These are phyloP conservation scores for Oryza rufipogon DNA, from an alignment of 176 grass and related monocot genomes.

Conservation along the genomic window DNA sequence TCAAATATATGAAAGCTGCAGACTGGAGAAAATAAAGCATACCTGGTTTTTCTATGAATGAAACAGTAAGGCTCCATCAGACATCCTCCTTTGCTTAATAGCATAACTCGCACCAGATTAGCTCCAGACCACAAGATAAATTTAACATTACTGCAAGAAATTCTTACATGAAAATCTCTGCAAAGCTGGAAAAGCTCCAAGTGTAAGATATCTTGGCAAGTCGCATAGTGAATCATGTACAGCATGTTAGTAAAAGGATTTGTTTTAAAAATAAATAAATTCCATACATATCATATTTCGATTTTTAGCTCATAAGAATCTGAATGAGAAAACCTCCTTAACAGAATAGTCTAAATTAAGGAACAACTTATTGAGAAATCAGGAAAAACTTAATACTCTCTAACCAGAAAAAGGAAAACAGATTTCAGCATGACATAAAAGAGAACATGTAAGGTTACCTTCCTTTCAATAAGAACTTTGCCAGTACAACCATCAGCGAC, in stretches of 20 bases:
- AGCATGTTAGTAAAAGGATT: neutral
- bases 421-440: slow-evolving; percentile 17
- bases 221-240: slow-evolving; percentile 5
- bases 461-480: neutral
- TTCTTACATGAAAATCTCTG: slow-evolving; percentile 12
- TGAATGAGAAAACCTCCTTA: slow-evolving; percentile 19
- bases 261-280: slow-evolving; percentile 10
- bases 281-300: neutral
- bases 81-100: slow-evolving; percentile 9
- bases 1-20: slow-evolving; percentile 39
- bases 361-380: slow-evolving; percentile 9
- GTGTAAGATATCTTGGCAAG: slow-evolving; percentile 1
- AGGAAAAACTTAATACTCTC: neutral
- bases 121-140: neutral
- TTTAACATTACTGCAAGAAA: neutral
- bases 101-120: neutral
- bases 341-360: slow-evolving; percentile 1
- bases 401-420: slow-evolving; percentile 17
- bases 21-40: slow-evolving; percentile 11
- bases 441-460: slow-evolving; percentile 26
- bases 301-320: neutral
- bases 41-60: slow-evolving; percentile 25
- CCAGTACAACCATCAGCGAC: neutral
- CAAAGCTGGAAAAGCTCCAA: slow-evolving; percentile 20
- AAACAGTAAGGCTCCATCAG: slow-evolving; percentile 16